Evolutionary conservation across 139 green algal genomes (phyloP).

Genomic region (Coelastrella sp.): DNA sequence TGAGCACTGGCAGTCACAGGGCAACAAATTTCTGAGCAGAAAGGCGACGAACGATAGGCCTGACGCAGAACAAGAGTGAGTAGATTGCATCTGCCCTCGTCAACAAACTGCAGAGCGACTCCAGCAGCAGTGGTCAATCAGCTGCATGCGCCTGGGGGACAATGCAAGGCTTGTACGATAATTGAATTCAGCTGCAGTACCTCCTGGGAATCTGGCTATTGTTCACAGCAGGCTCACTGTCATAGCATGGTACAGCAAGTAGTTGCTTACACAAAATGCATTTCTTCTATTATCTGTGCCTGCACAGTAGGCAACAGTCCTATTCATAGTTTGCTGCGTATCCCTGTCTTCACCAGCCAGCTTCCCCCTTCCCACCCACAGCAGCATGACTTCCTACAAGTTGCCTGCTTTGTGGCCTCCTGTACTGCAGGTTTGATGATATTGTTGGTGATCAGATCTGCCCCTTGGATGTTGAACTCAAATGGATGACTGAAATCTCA

Average conservation of each 20-base stretch:
- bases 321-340: too few relatives aligned
- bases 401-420: neutral
- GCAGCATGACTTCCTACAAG: neutral
- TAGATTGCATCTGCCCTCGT: neutral
- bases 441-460: conserved; percentile 28
- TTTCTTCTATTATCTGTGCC: neutral
- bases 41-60: conserved; percentile 51
- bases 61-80: conserved; percentile 19
- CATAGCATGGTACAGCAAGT: too few relatives aligned
- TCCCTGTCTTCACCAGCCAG: neutral
- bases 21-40: conserved; percentile 84
- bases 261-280: too few relatives aligned
- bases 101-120: too few relatives aligned
- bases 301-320: neutral
- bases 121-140: neutral
- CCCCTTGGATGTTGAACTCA: conserved; percentile 74
- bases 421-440: conserved; percentile 24
- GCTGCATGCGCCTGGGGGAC: neutral
- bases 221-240: too few relatives aligned
- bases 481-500: conserved; percentile 90
- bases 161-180: too few relatives aligned
- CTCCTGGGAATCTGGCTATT: too few relatives aligned
- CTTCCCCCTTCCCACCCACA: neutral
- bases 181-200: too few relatives aligned
- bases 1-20: conserved; percentile 23